A percentile compares a stretch with the other conserved stretches of the same genome.
These are phyloP conservation scores for Penicillium sp. DNA, from an alignment of 2,329 filamentous ascomycete genomes.

Conservation along the genomic window DNA sequence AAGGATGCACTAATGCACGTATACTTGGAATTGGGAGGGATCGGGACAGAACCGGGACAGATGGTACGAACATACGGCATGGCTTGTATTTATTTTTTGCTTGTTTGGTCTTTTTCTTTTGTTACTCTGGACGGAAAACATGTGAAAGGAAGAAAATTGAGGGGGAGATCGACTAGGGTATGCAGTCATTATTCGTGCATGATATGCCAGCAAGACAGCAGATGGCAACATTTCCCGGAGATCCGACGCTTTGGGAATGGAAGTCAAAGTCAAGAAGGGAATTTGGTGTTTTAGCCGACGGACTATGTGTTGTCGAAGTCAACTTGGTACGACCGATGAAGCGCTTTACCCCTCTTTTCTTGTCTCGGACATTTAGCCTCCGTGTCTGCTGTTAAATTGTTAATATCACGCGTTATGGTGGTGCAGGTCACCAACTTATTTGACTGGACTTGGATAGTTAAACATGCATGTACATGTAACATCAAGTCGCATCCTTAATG, in stretches of 20 bases:
- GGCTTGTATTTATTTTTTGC: neutral
- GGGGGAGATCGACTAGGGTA: neutral
- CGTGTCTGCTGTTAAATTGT: neutral
- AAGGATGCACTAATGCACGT: neutral
- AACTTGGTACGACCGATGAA: neutral
- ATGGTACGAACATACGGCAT: neutral
- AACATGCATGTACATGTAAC: constrained; percentile 1
- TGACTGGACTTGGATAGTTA: neutral
- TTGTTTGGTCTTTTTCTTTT: neutral
- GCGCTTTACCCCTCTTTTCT: constrained; percentile 3
- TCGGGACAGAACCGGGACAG: neutral
- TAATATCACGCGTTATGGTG: neutral
- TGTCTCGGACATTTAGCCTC: neutral
- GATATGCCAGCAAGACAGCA: neutral
- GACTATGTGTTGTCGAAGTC: neutral
- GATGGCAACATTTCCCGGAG: neutral
- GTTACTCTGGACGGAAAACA: neutral
- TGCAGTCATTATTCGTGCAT: neutral
- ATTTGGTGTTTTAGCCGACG: neutral
- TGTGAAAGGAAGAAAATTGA: neutral
- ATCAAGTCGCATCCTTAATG: constrained; percentile 1
- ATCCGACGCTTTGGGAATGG: neutral
- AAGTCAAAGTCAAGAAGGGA: neutral
- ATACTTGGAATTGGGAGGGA: neutral
- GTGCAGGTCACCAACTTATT: neutral